These are phyloP conservation scores for Fusarium sp. DNA, from an alignment of 2,329 filamentous ascomycete species.

Conservation along the genomic window DNA sequence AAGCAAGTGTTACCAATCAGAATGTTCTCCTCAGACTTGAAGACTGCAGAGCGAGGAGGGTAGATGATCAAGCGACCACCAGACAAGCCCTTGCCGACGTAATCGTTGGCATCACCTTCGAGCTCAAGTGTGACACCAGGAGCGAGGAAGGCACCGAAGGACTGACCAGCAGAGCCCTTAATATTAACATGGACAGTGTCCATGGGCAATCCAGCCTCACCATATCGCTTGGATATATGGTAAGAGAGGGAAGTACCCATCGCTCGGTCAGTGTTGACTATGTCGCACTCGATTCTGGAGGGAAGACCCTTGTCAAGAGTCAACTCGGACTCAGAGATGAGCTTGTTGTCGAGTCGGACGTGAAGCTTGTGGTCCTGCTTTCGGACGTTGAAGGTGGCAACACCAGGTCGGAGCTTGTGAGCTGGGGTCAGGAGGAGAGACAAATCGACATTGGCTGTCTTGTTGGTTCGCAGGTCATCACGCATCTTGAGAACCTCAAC, in stretches of 20 bases:
- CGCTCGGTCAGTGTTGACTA: slow-evolving; percentile 96
- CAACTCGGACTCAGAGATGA: slow-evolving; percentile 94
- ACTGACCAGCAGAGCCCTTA: slow-evolving; percentile 95
- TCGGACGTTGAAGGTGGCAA: slow-evolving; percentile 96
- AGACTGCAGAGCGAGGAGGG: slow-evolving; percentile 89
- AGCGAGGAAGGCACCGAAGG: slow-evolving; percentile 94
- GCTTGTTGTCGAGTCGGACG: slow-evolving; percentile 94
- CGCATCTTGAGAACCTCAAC: slow-evolving; percentile 89
- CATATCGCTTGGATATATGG: slow-evolving; percentile 93
- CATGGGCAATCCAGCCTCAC: slow-evolving; percentile 88
- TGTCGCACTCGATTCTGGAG: slow-evolving; percentile 93
- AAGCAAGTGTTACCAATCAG: slow-evolving; percentile 95
- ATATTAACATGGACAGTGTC: slow-evolving; percentile 98
- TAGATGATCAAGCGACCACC: slow-evolving; percentile 95
- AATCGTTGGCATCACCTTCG: slow-evolving; percentile 96
- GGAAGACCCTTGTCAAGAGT: slow-evolving; percentile 95
- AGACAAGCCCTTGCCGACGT: slow-evolving; percentile 95
- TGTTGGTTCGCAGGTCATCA: slow-evolving; percentile 88
- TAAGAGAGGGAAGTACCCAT: slow-evolving; percentile 95
- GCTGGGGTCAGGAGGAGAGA: slow-evolving; percentile 94
- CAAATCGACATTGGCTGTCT: slow-evolving; percentile 93
- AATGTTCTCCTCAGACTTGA: slow-evolving; percentile 96
- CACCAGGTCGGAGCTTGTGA: slow-evolving; percentile 94
- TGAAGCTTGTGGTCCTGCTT: slow-evolving; percentile 98
- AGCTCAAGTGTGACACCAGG: slow-evolving; percentile 95